A percentile compares a stretch with the other conserved stretches of the same genome.
Conservation (phyloP, 2,329 filamentous ascomycete genomes). For the Lachnellula arida region DNA sequence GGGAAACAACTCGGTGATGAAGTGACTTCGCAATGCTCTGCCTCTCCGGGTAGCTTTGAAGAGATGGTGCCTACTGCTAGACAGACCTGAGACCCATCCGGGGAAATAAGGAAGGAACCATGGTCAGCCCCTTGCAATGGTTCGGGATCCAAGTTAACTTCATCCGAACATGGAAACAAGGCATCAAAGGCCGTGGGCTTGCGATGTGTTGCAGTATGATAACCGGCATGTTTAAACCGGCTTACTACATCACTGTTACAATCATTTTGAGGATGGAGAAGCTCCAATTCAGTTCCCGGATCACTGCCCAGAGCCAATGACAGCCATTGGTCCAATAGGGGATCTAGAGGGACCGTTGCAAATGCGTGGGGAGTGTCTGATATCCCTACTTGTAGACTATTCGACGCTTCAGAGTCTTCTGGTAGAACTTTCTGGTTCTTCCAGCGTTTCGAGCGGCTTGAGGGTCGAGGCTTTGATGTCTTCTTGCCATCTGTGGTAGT, state of each 20-base stretch:
- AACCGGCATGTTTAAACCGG: neutral
- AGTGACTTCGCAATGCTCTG: neutral
- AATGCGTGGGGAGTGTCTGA: neutral
- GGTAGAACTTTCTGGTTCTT: neutral
- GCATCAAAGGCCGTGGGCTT: neutral
- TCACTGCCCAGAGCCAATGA: neutral
- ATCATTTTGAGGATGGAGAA: neutral
- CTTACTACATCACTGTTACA: neutral
- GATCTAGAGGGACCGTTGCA: neutral
- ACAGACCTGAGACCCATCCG: too few species aligned
- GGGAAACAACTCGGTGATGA: constrained; percentile 4
- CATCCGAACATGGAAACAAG: neutral
- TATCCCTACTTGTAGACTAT: neutral
- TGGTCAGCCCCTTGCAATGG: neutral
- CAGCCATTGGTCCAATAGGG: neutral
- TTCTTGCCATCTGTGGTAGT: neutral
- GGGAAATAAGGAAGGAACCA: too few species aligned
- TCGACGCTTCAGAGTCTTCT: neutral
- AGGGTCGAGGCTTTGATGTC: neutral
- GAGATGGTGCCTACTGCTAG: neutral
- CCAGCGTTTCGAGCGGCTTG: neutral
- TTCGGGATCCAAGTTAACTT: neutral
- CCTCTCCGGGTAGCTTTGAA: neutral
- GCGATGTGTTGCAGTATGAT: neutral
- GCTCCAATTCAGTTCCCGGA: neutral